A percentile compares a stretch with the other conserved stretches of the same genome.
These are phyloP conservation scores for Colletotrichum shisoi DNA, from an alignment of 2,329 filamentous ascomycete genomes.

Conservation along the genomic window DNA sequence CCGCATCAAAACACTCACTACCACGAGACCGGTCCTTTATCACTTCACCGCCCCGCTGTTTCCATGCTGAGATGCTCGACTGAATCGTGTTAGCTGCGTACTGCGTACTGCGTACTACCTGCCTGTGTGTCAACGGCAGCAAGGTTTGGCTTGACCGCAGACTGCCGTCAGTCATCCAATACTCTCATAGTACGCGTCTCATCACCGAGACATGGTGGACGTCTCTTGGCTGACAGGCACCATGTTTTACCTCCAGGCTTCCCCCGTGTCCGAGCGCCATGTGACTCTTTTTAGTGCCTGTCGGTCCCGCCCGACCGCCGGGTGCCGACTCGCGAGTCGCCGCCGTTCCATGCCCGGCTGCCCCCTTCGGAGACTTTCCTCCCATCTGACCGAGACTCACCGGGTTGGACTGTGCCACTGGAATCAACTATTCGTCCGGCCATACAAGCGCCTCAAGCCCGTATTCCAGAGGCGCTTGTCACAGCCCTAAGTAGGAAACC, in stretches of 20 bases:
- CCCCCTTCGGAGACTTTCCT: not conserved
- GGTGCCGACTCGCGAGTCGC: constrained; percentile 3
- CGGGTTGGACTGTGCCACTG: not conserved
- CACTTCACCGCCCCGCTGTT: not conserved
- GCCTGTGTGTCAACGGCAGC: not conserved
- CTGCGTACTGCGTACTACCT: too few relatives aligned
- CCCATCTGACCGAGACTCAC: not conserved
- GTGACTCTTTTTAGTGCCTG: constrained; percentile 24
- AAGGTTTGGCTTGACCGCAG: not conserved
- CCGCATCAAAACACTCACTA: not conserved
- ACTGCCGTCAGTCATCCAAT: not conserved
- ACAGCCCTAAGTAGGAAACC: too few relatives aligned
- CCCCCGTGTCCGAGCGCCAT: constrained; percentile 24
- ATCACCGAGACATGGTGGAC: not conserved
- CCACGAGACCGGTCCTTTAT: not conserved
- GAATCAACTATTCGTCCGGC: not conserved
- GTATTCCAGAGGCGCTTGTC: too few relatives aligned
- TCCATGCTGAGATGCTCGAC: not conserved
- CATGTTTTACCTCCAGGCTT: constrained; percentile 27
- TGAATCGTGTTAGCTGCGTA: too few relatives aligned
- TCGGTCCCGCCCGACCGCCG: constrained; percentile 26
- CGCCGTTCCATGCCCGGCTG: not conserved
- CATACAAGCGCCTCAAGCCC: too few relatives aligned
- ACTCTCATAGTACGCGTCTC: too few relatives aligned
- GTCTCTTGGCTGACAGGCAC: constrained; percentile 13